Conservation (phyloP, 768 basidiomycete species). For the Hebeloma cylindrosporum region DNA sequence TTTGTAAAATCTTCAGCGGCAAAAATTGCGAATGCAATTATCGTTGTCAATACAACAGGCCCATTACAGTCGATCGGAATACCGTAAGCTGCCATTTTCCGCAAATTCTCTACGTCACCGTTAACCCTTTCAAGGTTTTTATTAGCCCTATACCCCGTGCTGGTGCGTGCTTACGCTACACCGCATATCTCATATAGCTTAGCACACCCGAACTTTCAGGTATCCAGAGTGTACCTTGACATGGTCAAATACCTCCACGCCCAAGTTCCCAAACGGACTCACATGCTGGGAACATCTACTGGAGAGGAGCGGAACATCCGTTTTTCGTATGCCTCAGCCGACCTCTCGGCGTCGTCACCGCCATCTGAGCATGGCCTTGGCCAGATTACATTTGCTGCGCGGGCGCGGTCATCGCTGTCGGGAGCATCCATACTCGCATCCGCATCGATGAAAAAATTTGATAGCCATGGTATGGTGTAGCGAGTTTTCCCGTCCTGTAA, state of each 20-base stretch:
- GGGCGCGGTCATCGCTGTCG: conserved; percentile 6
- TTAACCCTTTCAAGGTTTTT: conserved; percentile 8
- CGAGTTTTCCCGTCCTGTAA: no score
- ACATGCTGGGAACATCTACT: neutral
- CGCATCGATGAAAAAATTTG: conserved; percentile 14
- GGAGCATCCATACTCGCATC: conserved; percentile 9
- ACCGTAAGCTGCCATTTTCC: conserved; percentile 9
- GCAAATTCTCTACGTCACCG: neutral
- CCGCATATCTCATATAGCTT: neutral
- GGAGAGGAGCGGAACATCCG: neutral
- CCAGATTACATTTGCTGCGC: conserved; percentile 17
- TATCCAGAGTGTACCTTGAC: conserved; percentile 15
- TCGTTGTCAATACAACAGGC: conserved; percentile 14
- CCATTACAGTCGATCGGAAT: conserved; percentile 19
- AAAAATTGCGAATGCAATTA: conserved; percentile 16
- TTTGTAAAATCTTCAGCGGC: conserved; percentile 8
- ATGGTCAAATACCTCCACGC: conserved; percentile 20
- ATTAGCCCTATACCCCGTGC: conserved; percentile 19
- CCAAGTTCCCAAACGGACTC: conserved; percentile 5
- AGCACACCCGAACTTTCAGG: neutral
- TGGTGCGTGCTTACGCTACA: conserved; percentile 1
- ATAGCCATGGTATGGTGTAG: neutral
- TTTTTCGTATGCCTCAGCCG: no score
- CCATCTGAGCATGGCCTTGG: conserved; percentile 1
- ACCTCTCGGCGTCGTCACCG: conserved; percentile 1